phyloP scores from a whole-genome alignment of 1,139 yeast genomes.

The Pichia sp. region DNA sequence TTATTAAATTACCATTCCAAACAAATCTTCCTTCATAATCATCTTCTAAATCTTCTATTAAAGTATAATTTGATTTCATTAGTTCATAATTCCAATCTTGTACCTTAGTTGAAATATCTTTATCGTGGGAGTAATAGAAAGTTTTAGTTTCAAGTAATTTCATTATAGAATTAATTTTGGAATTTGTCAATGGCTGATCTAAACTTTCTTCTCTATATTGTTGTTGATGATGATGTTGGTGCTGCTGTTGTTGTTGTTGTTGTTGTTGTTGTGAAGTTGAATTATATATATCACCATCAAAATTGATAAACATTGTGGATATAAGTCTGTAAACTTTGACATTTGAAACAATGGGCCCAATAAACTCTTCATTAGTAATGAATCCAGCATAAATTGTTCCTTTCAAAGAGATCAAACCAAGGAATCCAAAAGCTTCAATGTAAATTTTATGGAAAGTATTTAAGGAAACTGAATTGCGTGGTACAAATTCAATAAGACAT shows the following conservation, averaged over 20 bases:
- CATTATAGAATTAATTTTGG: slow-evolving; percentile 45
- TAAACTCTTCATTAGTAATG: slow-evolving; percentile 46
- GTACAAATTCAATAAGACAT: slow-evolving; percentile 44
- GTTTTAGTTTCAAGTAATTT: slow-evolving; percentile 54
- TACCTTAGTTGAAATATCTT: slow-evolving; percentile 54
- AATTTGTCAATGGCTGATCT: slow-evolving; percentile 10
- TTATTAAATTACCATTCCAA: slow-evolving; percentile 59
- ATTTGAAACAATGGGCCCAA: slow-evolving; percentile 51
- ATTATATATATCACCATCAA: slow-evolving; percentile 40
- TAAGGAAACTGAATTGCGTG: slow-evolving; percentile 36
- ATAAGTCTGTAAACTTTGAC: slow-evolving; percentile 47
- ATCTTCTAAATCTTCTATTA: slow-evolving; percentile 22
- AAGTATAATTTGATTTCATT: slow-evolving; percentile 5
- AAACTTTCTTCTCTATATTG: slow-evolving; percentile 7
- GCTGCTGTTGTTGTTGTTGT: background rate
- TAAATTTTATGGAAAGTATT: slow-evolving; percentile 25
- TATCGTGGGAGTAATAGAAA: slow-evolving; percentile 58
- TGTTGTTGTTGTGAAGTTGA: slow-evolving; percentile 1
- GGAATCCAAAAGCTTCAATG: slow-evolving; percentile 41
- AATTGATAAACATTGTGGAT: slow-evolving; percentile 56
- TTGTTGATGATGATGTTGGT: slow-evolving; percentile 6
- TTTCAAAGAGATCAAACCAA: slow-evolving; percentile 54
- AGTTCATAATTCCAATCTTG: slow-evolving; percentile 40
- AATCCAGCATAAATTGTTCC: slow-evolving; percentile 51
- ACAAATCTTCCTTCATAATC: slow-evolving; percentile 49